Evolutionary conservation across 2,329 filamentous ascomycete genomes (phyloP).

Genomic region (Nannizziopsis arthrosporioides): DNA sequence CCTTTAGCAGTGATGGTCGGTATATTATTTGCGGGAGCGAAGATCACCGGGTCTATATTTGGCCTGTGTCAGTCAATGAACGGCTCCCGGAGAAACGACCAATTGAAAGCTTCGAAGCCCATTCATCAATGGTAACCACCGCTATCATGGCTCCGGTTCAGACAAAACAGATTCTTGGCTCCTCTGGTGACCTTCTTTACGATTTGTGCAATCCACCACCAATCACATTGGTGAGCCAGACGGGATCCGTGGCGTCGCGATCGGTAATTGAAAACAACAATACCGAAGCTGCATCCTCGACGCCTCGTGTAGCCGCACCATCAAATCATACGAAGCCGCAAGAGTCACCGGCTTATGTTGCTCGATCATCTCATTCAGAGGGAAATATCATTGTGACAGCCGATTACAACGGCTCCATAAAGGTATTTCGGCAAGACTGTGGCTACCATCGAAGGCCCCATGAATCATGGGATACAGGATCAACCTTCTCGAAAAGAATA

Average conservation of each 20-base stretch:
- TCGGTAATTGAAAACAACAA: constrained; percentile 34
- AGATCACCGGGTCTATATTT: constrained; percentile 80
- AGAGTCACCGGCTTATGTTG: constrained; percentile 64
- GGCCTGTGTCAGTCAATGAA: constrained; percentile 55
- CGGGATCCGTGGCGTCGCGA: constrained; percentile 49
- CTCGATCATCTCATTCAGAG: constrained; percentile 60
- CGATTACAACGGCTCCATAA: constrained; percentile 78
- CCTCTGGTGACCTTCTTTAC: constrained; percentile 84
- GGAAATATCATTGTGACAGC: constrained; percentile 90
- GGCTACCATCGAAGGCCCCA: constrained; percentile 66
- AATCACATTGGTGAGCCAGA: constrained; percentile 63
- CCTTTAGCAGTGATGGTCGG: constrained; percentile 72
- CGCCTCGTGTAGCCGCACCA: constrained; percentile 22
- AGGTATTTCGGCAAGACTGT: constrained; percentile 91
- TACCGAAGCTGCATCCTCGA: constrained; percentile 11
- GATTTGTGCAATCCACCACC: constrained; percentile 93
- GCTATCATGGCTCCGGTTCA: constrained; percentile 71
- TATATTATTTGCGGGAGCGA: constrained; percentile 91
- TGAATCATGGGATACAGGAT: constrained; percentile 66
- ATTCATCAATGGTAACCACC: constrained; percentile 78
- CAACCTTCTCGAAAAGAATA: constrained; percentile 61
- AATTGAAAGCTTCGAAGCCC: constrained; percentile 81
- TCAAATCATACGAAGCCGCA: constrained; percentile 40
- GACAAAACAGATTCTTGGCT: constrained; percentile 64
- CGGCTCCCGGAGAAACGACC: constrained; percentile 69